Percentiles rank a stretch among this genome's conserved stretches.
phyloP scores from a whole-genome alignment of 257 asterid species.

The Paulownia fortunei region DNA sequence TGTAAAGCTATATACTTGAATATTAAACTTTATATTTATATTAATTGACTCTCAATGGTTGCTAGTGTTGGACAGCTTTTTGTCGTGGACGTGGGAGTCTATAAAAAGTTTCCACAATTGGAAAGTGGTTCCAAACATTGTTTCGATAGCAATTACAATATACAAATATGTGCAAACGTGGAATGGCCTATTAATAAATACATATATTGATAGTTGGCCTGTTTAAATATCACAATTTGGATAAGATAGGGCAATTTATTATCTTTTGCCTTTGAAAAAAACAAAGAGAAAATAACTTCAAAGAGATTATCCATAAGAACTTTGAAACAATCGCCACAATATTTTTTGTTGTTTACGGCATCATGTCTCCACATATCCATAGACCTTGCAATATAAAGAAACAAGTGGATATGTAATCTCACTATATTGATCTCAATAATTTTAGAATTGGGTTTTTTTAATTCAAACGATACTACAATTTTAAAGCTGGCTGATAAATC shows the following conservation, averaged over 20 bases:
- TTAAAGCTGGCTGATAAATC: no score
- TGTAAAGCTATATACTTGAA: no score
- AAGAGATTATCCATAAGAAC: slow-evolving; percentile 19
- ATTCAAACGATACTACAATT: no score
- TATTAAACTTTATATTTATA: no score
- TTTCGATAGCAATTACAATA: background rate
- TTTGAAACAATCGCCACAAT: slow-evolving; percentile 29
- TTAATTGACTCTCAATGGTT: background rate
- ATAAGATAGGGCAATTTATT: background rate
- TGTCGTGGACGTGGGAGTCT: background rate
- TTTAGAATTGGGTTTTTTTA: no score
- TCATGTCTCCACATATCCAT: slow-evolving; percentile 29
- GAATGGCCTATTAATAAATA: background rate
- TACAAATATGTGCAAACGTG: background rate
- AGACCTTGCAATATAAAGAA: background rate
- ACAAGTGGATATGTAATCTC: background rate
- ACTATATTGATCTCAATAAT: no score
- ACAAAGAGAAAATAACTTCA: background rate
- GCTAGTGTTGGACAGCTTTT: background rate
- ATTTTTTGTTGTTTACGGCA: background rate
- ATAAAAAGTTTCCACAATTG: background rate
- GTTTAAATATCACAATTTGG: background rate
- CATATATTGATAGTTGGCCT: background rate
- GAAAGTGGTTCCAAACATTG: background rate
- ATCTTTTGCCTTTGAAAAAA: background rate